Base-by-base conservation (phyloP, 345 rosid species). In the Gossypium arboreum region DNA sequence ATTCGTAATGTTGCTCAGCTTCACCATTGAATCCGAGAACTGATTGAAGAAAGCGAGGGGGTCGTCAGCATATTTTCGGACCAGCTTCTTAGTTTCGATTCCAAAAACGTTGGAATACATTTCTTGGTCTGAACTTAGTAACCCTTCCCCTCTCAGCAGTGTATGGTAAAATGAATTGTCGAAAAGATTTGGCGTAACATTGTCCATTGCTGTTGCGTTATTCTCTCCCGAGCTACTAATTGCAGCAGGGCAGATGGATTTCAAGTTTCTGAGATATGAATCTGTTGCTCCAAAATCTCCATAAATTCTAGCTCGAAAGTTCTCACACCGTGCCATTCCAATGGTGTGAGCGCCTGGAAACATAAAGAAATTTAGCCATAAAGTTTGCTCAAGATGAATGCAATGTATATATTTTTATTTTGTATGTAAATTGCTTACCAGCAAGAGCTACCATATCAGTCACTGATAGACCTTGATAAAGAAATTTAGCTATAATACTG, bases 21-120 rank as follows among this genome's bases (percentile, higher is more conserved):
- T 91, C 68, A 94, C 97, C 95, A 94, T 94, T 9, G 97, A 91
- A 68, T 84, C 85, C 0, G 97, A 79, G 79, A 91, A 94, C 63
- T 91, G 94, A 79, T 89, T 80, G 79, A 94, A 92, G 84, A 94
- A 94, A 66, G 89, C 92, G 34, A 77, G 10, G 0, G 88, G 24
- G 55, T 94, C 84, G 41, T 84, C 84, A 7, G 97, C 97, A 43
- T 88, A 92, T 63, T 84, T 85, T 41, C 73, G 68, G 73, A 94
- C 97, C 3, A 92, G 85, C 43, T 77, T 68, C 66, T 76, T 86
- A 0, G 98, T 94, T 74, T 89, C 81, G n/a, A 92, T 12, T 7
- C 84, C 96, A 18, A 89, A 75, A 13, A 84, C 1, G 80, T 97
- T 89, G 3, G 92, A 84, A 79, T 90, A 90, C 76, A 94, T 73